Conservation (phyloP, 108 stramenopile genomes). For the Conticribra weissflogii region DNA sequence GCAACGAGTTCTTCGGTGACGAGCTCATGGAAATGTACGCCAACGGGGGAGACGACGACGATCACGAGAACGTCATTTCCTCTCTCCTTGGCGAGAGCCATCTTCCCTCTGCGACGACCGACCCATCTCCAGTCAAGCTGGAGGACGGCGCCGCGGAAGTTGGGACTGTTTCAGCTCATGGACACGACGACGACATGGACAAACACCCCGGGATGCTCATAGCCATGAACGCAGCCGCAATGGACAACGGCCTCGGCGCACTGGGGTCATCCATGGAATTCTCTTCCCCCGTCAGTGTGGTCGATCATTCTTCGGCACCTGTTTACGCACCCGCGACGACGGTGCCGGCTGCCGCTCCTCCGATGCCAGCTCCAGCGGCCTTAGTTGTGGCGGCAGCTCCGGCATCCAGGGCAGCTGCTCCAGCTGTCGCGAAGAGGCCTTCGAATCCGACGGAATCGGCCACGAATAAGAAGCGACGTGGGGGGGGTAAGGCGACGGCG, state of each 20-base stretch:
- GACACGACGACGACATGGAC: slow-evolving; percentile 23
- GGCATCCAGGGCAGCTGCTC: no score
- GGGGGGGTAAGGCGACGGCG: no score
- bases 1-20: slow-evolving; percentile 78
- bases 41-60: slow-evolving; percentile 38
- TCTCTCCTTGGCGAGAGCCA: slow-evolving; percentile 21
- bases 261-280: slow-evolving; percentile 25
- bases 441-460: no score
- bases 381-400: slow-evolving; percentile 11
- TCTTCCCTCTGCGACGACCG: slow-evolving; percentile 8
- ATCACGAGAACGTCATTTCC: slow-evolving; percentile 20
- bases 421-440: no score
- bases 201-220: slow-evolving; percentile 40
- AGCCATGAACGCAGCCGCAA: slow-evolving; percentile 46
- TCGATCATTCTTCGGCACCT: slow-evolving; percentile 3
- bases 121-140: not conserved
- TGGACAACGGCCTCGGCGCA: slow-evolving; percentile 32
- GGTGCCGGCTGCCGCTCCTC: not conserved
- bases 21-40: slow-evolving; percentile 85
- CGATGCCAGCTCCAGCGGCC: not conserved
- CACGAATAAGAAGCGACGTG: no score
- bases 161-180: not conserved
- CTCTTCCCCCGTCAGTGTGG: slow-evolving; percentile 14
- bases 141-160: not conserved
- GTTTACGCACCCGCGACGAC: not conserved